These are phyloP conservation scores for Haplosporangium sp. DNA, from an alignment of 371 early-diverging fungal genomes.

Conservation along the genomic window DNA sequence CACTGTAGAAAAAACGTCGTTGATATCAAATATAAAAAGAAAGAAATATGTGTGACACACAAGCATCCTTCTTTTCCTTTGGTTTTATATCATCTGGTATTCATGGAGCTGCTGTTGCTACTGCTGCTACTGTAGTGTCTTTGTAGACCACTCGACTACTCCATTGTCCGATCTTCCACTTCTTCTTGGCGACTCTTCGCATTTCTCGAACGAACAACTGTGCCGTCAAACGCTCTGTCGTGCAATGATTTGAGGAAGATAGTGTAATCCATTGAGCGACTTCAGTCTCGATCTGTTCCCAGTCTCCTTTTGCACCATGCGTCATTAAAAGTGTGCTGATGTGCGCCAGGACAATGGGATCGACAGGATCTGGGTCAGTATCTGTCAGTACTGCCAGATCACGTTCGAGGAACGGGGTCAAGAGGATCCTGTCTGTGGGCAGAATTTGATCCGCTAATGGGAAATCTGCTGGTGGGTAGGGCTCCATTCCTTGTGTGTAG, in stretches of 20 bases:
- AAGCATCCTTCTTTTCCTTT: neutral
- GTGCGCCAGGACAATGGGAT: conserved; percentile 24
- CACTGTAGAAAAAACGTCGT: too few species aligned
- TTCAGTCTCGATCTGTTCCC: conserved; percentile 18
- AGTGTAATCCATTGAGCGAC: conserved; percentile 36
- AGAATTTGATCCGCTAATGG: conserved; percentile 52
- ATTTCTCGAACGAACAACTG: conserved; percentile 33
- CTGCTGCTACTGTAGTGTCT: too few species aligned
- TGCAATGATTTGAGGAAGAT: neutral
- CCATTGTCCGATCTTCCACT: conserved; percentile 25
- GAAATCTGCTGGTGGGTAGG: conserved; percentile 19
- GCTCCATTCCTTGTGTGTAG: conserved; percentile 36
- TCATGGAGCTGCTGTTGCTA: too few species aligned
- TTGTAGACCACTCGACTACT: conserved; percentile 9
- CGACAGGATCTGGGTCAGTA: neutral
- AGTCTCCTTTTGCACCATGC: conserved; percentile 5
- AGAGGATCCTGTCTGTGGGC: conserved; percentile 36
- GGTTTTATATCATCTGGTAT: neutral
- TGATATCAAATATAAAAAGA: conserved; percentile 1
- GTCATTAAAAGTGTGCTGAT: conserved; percentile 18
- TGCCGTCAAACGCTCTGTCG: conserved; percentile 17
- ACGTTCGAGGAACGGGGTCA: conserved; percentile 37
- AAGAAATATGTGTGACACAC: neutral
- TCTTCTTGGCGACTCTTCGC: conserved; percentile 21
- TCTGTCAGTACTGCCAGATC: conserved; percentile 42